Conservation (phyloP, 2,329 filamentous ascomycete species). For the Penicillium olsonii region DNA sequence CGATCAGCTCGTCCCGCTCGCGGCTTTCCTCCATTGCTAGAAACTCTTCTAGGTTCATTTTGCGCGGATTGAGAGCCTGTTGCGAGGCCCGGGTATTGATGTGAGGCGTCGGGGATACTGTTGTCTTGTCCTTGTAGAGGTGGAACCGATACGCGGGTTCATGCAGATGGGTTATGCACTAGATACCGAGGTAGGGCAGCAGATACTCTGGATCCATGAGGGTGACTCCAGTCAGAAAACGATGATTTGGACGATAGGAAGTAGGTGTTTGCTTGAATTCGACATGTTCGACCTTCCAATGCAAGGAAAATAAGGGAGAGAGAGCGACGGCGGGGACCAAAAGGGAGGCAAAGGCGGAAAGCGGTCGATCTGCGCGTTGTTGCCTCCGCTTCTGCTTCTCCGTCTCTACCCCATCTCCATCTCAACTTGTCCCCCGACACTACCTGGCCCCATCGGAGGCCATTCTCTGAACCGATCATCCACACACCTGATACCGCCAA, state of each 20-base stretch:
- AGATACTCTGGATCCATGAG: slow-evolving; percentile 21
- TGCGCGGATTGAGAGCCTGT: slow-evolving; percentile 4
- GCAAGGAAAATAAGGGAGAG: slow-evolving; percentile 7
- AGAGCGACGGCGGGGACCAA: slow-evolving; percentile 15
- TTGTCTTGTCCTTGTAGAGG: slow-evolving; percentile 6
- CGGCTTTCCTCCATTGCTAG: slow-evolving; percentile 31
- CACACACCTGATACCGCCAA: background rate
- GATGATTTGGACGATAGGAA: slow-evolving; percentile 4
- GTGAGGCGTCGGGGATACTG: background rate
- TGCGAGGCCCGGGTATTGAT: background rate
- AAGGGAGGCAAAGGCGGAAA: slow-evolving; percentile 20
- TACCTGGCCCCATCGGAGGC: slow-evolving; percentile 9
- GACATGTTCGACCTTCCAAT: slow-evolving; percentile 1
- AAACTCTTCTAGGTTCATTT: slow-evolving; percentile 37
- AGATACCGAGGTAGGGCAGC: slow-evolving; percentile 22
- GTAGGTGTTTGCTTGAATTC: slow-evolving; percentile 1
- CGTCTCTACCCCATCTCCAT: slow-evolving; percentile 14
- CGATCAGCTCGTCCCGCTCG: slow-evolving; percentile 43
- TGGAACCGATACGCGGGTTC: slow-evolving; percentile 16
- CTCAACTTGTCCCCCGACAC: slow-evolving; percentile 1
- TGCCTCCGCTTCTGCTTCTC: slow-evolving; percentile 15
- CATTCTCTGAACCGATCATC: slow-evolving; percentile 7
- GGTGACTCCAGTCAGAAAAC: slow-evolving; percentile 17
- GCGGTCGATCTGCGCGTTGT: slow-evolving; percentile 22
- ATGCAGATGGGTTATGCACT: slow-evolving; percentile 11